phyloP scores from a whole-genome alignment of 495 filamentous ascomycete species.

The Penicillium parvum region DNA sequence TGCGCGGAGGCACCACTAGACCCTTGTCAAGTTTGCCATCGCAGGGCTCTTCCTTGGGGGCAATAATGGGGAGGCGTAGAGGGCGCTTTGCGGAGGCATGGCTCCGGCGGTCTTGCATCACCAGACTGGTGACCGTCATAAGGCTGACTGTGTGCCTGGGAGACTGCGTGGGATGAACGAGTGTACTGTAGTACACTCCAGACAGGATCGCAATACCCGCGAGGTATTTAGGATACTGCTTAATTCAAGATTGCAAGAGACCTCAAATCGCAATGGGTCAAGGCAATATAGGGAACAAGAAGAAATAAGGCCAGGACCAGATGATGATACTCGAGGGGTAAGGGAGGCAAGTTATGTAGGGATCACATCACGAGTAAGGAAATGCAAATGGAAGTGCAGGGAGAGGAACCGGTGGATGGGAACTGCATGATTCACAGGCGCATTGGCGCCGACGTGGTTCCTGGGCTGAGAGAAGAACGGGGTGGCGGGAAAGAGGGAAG shows the following conservation, averaged over 20 bases:
- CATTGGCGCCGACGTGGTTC: slow-evolving; percentile 20
- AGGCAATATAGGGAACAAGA: slow-evolving; percentile 7
- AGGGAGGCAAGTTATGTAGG: slow-evolving; percentile 20
- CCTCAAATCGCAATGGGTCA: neutral
- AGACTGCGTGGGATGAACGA: neutral
- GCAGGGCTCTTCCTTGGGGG: slow-evolving; percentile 42
- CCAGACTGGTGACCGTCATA: slow-evolving; percentile 37
- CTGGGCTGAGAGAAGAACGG: slow-evolving; percentile 22
- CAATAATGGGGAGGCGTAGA: slow-evolving; percentile 43
- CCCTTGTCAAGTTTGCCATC: slow-evolving; percentile 22
- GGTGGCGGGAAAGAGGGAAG: slow-evolving; percentile 21
- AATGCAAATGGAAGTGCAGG: slow-evolving; percentile 8
- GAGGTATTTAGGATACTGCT: neutral
- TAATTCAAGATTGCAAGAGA: too few species aligned
- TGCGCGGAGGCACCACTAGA: slow-evolving; percentile 35
- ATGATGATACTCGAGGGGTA: slow-evolving; percentile 9
- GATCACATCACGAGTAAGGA: slow-evolving; percentile 19
- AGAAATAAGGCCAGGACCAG: slow-evolving; percentile 4
- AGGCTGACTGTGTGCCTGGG: slow-evolving; percentile 16
- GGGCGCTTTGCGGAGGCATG: slow-evolving; percentile 35
- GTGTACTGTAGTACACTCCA: slow-evolving; percentile 3
- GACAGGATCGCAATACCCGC: slow-evolving; percentile 10
- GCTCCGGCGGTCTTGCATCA: slow-evolving; percentile 35
- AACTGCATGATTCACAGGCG: slow-evolving; percentile 16
- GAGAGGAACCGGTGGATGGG: slow-evolving; percentile 7